Percentiles rank a stretch among this genome's conserved stretches.
phyloP scores from a whole-genome alignment of 371 early-diverging fungal species.

The Globomyces sp. region DNA sequence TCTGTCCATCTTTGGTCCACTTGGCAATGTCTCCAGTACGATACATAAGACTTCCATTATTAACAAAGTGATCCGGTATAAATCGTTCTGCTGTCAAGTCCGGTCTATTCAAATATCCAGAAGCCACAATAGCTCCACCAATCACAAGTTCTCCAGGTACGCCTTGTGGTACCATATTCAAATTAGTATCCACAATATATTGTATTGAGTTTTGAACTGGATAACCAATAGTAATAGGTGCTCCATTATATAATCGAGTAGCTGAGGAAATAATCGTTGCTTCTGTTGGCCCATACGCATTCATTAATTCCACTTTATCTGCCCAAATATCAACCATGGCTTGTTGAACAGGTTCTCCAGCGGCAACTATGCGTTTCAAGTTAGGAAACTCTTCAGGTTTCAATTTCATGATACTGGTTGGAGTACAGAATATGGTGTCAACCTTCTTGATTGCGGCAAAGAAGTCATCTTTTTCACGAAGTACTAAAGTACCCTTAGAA shows the following conservation, averaged over 20 bases:
- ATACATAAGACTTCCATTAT: slow-evolving; percentile 22
- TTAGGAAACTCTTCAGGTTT: slow-evolving; percentile 24
- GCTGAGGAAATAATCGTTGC: slow-evolving; percentile 15
- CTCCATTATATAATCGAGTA: not conserved
- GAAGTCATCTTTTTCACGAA: slow-evolving; percentile 18
- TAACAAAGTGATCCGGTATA: slow-evolving; percentile 9
- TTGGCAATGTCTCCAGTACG: slow-evolving; percentile 27
- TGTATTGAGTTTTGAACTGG: slow-evolving; percentile 19
- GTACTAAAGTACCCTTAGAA: slow-evolving; percentile 18
- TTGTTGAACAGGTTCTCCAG: slow-evolving; percentile 17
- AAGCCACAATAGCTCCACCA: slow-evolving; percentile 25
- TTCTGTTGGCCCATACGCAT: slow-evolving; percentile 37
- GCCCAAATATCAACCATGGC: slow-evolving; percentile 12
- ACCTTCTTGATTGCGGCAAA: slow-evolving; percentile 4
- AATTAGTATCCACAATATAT: slow-evolving; percentile 17
- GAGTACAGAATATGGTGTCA: slow-evolving; percentile 13
- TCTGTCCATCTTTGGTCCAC: slow-evolving; percentile 17
- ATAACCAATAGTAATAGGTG: slow-evolving; percentile 19
- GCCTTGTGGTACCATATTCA: slow-evolving; percentile 23
- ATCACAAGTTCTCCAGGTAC: slow-evolving; percentile 24
- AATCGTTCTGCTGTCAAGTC: slow-evolving; percentile 27
- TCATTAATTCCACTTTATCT: slow-evolving; percentile 14
- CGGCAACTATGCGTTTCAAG: slow-evolving; percentile 20
- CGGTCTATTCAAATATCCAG: slow-evolving; percentile 31
- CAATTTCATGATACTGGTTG: slow-evolving; percentile 21